Base-by-base conservation (phyloP, 2,329 filamentous ascomycete genomes). In the Teratosphaeria nubilosa region DNA sequence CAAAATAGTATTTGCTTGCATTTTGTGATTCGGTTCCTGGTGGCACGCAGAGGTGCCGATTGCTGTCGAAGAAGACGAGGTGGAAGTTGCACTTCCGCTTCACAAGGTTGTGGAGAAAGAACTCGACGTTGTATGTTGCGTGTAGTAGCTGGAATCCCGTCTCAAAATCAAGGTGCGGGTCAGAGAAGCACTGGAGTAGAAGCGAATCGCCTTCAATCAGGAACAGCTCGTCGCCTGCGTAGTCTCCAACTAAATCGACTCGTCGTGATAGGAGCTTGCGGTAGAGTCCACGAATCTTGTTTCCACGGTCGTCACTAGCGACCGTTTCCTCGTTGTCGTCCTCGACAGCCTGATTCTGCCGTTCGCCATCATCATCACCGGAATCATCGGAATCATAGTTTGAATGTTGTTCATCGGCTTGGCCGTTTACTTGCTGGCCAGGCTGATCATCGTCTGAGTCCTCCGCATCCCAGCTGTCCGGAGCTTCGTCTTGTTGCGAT, bases 191-290 rank as follows among this genome's bases (percentile, higher is more conserved):
- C 59, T 87, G 74, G 6, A 83, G 74, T 11, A 91, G 74, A n/a
- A 91, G 71, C 0, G 86, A 86, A 65, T 91, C 86, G 31, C 87
- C 87, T 62, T 91, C 86, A 31, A 91, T 80, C 24, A 86, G 75
- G 68, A 90, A 91, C 11, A 86, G 77, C 67, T 90, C 87, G 60
- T 82, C 83, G 24, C 88, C 87, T 3, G 86, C 86, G 71, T 88
- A 91, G 68, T 91, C 88, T 48, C 87, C 86, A 3, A 90, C 82
- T 2, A 91, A 79, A 64, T 89, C 85, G 30, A 88, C 77, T 54
- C 73, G 73, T 56, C 77, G 72, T 6, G 77, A 75, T 13, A 70
- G 64, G 3, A 77, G 69, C 13, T 65, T 67, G 59, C 72, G 74
- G 66, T 80, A 81, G 5, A 41, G 16, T 7, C 45, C 24, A 16